Evolutionary conservation across 176 grass and related monocot species (phyloP), one percentile per base, ranked within the genome.

Genomic region (Chrysopogon serrulatus): DNA sequence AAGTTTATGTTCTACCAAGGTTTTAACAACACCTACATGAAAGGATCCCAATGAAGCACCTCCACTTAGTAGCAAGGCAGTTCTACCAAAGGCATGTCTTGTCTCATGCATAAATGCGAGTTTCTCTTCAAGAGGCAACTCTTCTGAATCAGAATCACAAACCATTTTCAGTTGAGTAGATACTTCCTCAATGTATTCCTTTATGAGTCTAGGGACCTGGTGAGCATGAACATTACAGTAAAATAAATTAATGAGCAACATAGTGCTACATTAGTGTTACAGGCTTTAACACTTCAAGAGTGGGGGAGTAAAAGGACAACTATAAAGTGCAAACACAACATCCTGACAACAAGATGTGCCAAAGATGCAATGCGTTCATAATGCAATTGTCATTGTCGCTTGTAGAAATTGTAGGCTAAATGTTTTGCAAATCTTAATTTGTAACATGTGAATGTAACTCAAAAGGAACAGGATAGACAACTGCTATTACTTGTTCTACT

Each of bases 101-200:
- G 95, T 97, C 83, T 97, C 95, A 36, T 97, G 95, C 92, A 97
- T 94, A 87, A 97, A 97, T 42, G 95, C 90, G 24, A 97, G 95
- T 75, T 94, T 97, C 73, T 97, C 95, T 80, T 97, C 90, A 1
- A 97, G 83, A 19, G 91, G 85, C 63, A 97, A 54, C 59, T 97
- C 95, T 37, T 94, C 95, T 39, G 95, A 97, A 82, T 97, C 95
- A 45, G 88, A 90, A 79, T 95, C 77, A 30, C 95, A 97, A 12
- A 97, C 92, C 90, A 97, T 89, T 86, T 94, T 92, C 74, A 97
- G 80, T 80, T 97, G 95, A 87, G 90, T 91, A 17, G 95, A 94
- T 28, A 97, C 92, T 84, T 97, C 95, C 79, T 94, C 95, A 63
- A 97, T 97, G 88, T 97, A 97, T 40, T 97, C 95, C 83, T 97